phyloP scores from a whole-genome alignment of 2,329 filamentous ascomycete genomes.

The Elsinoe necatrix region DNA sequence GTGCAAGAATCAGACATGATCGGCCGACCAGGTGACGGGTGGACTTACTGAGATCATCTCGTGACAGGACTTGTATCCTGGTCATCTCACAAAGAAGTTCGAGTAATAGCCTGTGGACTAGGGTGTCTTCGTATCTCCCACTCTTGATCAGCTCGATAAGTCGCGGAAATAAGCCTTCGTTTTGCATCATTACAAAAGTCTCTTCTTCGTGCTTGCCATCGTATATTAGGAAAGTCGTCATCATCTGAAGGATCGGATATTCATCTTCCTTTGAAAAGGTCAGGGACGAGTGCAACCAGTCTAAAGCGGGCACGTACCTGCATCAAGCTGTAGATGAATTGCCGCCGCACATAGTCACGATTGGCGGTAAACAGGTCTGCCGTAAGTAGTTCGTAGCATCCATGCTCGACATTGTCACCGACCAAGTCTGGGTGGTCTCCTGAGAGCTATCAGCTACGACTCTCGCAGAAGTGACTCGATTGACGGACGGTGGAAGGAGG shows the following conservation, averaged over 20 bases:
- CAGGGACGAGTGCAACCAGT: constrained; percentile 16
- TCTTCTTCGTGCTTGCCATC: constrained; percentile 72
- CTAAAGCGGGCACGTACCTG: constrained; percentile 40
- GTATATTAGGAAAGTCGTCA: constrained; percentile 74
- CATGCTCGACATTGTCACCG: constrained; percentile 71
- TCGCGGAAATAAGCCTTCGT: constrained; percentile 73
- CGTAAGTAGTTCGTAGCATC: constrained; percentile 68
- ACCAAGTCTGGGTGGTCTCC: constrained; percentile 60
- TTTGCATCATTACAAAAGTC: constrained; percentile 79
- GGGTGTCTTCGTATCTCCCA: constrained; percentile 53
- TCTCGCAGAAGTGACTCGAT: background rate
- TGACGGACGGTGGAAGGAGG: constrained; percentile 55
- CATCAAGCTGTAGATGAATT: constrained; percentile 84
- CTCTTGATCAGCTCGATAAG: constrained; percentile 72
- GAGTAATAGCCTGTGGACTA: constrained; percentile 70
- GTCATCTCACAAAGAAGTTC: constrained; percentile 96
- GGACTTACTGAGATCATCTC: constrained; percentile 61
- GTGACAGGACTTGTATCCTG: constrained; percentile 71
- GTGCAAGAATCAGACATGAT: background rate
- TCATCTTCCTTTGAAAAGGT: constrained; percentile 65
- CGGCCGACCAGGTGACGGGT: background rate
- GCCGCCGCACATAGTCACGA: constrained; percentile 78
- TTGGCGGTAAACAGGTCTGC: constrained; percentile 67
- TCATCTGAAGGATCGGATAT: constrained; percentile 66
- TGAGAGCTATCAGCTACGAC: constrained; percentile 22